Conservation (phyloP, 2,329 filamentous ascomycete species). For the Alternaria triticina region DNA sequence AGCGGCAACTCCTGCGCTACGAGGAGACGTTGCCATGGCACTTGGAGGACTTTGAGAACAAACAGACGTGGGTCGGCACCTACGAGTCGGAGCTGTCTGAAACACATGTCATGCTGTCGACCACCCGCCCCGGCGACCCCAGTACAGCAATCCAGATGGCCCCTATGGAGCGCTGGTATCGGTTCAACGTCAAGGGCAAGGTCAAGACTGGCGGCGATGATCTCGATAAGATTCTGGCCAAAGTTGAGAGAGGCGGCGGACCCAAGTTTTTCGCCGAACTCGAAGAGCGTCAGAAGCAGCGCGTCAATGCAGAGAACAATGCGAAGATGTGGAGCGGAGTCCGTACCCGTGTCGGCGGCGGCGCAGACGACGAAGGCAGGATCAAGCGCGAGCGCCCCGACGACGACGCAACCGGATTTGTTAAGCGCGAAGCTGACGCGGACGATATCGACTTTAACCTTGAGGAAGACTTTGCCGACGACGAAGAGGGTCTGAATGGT, state of each 20-base stretch:
- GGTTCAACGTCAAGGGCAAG: constrained; percentile 76
- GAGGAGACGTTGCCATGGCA: constrained; percentile 98
- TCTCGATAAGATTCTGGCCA: constrained; percentile 81
- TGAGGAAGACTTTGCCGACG: constrained; percentile 79
- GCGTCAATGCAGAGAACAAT: constrained; percentile 49
- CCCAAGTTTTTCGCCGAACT: constrained; percentile 73
- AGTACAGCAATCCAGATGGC: constrained; percentile 74
- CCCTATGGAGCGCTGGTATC: constrained; percentile 95
- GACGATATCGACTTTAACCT: constrained; percentile 71
- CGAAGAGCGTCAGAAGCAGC: constrained; percentile 56
- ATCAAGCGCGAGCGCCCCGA: constrained; percentile 47
- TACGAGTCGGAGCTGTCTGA: constrained; percentile 90
- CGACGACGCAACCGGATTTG: constrained; percentile 49
- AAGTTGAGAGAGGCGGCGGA: constrained; percentile 70
- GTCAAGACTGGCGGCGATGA: constrained; percentile 85
- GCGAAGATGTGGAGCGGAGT: constrained; percentile 24
- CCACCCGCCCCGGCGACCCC: constrained; percentile 66
- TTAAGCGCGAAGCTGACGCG: constrained; percentile 61
- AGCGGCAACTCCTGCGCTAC: constrained; percentile 72
- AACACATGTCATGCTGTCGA: constrained; percentile 73
- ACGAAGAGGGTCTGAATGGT: constrained; percentile 68
- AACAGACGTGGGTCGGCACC: constrained; percentile 89
- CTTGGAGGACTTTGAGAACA: constrained; percentile 93
- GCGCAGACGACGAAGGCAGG: constrained; percentile 48
- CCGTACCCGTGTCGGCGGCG: constrained; percentile 41